A percentile compares a stretch with the other conserved stretches of the same genome.
Evolutionary conservation across 83 land plant genomes (phyloP).

Genomic region (Isoetes engelmannii): DNA sequence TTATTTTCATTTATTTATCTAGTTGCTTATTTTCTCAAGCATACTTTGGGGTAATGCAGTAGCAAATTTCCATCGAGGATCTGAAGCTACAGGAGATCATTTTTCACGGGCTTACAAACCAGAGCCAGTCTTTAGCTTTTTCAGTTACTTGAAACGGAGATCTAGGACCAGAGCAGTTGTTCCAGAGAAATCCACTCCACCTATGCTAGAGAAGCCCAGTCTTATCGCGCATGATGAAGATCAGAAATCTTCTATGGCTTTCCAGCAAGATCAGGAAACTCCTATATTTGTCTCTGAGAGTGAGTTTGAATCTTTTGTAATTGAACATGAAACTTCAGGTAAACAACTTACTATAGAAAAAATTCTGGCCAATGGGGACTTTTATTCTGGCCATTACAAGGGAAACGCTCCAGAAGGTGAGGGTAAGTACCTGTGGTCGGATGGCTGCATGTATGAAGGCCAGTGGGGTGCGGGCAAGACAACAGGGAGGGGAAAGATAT

Average conservation of each 20-base stretch:
- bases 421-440: conserved; percentile 19
- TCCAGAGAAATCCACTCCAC: conserved; percentile 1
- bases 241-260: not conserved
- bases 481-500: conserved; percentile 23
- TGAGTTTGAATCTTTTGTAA: not conserved
- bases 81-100: no score
- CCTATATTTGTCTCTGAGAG: not conserved
- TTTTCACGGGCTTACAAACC: no score
- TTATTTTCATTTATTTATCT: no score
- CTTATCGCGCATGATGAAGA: not conserved
- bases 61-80: no score
- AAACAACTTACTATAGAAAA: conserved; percentile 12
- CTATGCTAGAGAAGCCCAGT: not conserved
- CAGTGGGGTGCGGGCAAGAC: conserved; percentile 13
- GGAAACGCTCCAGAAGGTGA: conserved; percentile 26
- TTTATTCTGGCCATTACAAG: conserved; percentile 29
- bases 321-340: not conserved
- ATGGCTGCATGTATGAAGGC: conserved; percentile 22
- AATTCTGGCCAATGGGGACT: conserved; percentile 52
- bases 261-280: not conserved
- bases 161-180: conserved; percentile 5
- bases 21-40: no score
- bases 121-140: not conserved
- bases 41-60: no score
- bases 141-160: conserved; percentile 4